These are phyloP conservation scores for Solanum hybrid DNA, from an alignment of 305 asterid genomes.

Conservation along the genomic window DNA sequence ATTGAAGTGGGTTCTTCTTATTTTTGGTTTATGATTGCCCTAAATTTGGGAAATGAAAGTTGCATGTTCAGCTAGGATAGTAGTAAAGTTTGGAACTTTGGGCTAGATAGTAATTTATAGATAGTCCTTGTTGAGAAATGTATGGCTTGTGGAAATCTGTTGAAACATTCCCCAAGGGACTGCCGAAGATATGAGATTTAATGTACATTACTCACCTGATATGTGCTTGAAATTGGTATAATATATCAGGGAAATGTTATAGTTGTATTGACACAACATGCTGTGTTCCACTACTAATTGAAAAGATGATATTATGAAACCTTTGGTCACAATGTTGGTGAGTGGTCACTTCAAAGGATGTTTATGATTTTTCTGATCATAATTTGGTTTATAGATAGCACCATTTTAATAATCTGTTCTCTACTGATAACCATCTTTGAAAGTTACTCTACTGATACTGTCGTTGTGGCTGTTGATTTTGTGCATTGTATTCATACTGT, in stretches of 20 bases:
- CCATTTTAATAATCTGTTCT: not conserved
- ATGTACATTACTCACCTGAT: not conserved
- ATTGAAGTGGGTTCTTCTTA: not conserved
- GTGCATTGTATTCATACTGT: not conserved
- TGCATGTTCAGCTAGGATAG: conserved; percentile 11
- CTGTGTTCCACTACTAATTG: not conserved
- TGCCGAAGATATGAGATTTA: not conserved
- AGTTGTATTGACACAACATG: not conserved
- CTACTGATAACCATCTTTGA: not conserved
- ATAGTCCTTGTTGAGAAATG: not conserved
- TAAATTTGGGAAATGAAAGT: not conserved
- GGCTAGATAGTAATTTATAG: not conserved
- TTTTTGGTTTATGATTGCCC: not conserved
- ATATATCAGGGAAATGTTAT: not conserved
- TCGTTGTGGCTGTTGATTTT: not conserved
- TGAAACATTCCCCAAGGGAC: not conserved
- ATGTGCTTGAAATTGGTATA: not conserved
- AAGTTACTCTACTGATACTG: not conserved
- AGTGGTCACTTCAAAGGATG: not conserved
- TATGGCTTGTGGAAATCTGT: not conserved
- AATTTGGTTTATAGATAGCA: not conserved
- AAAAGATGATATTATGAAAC: not conserved
- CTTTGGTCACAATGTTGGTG: not conserved
- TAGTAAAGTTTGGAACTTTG: conserved; percentile 5
- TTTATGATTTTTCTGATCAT: not conserved